These are phyloP conservation scores for Tuber brumale DNA, from an alignment of 495 filamentous ascomycete genomes.

Conservation along the genomic window DNA sequence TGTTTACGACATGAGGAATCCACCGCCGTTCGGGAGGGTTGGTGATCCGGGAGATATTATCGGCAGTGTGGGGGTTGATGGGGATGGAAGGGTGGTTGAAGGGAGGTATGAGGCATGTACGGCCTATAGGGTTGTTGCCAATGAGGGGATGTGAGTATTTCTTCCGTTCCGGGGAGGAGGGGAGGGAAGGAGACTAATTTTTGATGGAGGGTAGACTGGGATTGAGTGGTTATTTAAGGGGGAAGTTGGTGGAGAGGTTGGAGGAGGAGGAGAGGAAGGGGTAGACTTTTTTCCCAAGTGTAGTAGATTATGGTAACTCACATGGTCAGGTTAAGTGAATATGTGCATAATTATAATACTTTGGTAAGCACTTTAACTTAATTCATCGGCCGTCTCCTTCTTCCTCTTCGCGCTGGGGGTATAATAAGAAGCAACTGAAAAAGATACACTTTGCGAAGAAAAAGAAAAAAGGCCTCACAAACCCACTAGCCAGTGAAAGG, in stretches of 20 bases:
- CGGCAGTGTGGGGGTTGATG: conserved; percentile 82
- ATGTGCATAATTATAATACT: background rate
- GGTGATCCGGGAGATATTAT: conserved; percentile 91
- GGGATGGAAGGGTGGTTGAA: conserved; percentile 57
- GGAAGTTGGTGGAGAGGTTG: conserved; percentile 51
- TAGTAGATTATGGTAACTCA: background rate
- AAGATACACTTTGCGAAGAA: background rate
- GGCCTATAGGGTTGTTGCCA: conserved; percentile 63
- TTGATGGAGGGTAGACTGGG: conserved; percentile 47
- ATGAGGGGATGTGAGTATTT: conserved; percentile 60
- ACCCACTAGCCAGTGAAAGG: background rate
- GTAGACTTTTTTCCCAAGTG: conserved; percentile 15
- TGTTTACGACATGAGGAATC: conserved; percentile 71
- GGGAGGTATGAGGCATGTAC: conserved; percentile 57
- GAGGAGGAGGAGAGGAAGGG: conserved; percentile 46
- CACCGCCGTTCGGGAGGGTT: conserved; percentile 85
- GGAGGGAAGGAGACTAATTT: conserved; percentile 14
- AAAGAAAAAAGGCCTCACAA: background rate
- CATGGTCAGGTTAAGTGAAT: background rate
- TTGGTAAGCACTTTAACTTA: background rate
- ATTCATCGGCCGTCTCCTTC: background rate
- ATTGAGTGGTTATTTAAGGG: conserved; percentile 52
- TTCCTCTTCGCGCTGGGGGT: background rate
- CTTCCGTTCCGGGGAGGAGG: conserved; percentile 1
- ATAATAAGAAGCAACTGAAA: background rate